Base-by-base conservation (phyloP, 2,329 filamentous ascomycete species). In the Pseudogymnoascus sp. region DNA sequence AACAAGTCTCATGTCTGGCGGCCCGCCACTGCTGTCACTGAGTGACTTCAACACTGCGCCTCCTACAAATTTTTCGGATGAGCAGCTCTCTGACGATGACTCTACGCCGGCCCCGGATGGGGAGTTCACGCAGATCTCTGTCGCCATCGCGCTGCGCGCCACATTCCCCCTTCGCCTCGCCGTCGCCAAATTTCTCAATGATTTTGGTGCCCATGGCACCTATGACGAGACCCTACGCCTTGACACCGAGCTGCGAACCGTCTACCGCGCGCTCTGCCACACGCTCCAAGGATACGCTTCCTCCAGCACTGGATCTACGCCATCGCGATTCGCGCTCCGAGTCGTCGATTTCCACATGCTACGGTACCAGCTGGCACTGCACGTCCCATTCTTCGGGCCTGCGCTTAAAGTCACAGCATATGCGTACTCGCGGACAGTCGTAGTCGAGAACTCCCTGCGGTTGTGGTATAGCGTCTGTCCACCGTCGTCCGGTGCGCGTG, bases 281-380 rank as follows among this genome's bases (percentile, higher is more conserved):
- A 75, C 61, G 0, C 66, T 80, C 0, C 73, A 74, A 16, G 61
- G 40, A 53, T 65, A 40, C 36, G 62, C 28, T 8, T 31, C 50
- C 4, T 37, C 66, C 1, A 60, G 23, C 4, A 62, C 60, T 5
- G 67, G 69, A 12, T 46, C 38, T 3, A 67, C 71, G 0, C 73
- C 72, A 0, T 71, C 75, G 0, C 64, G 67, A 0, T 81, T 82
- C 62, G 76, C 78, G n/a, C 69, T 77, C 4, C 76, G 78, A 3
- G 67, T 81, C 0, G 69, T 83, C 5, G 79, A 85, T 28, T 75
- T 83, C 44, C 71, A 84, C 21, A 76, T 85, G 65, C 78, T 81
- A 25, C 81, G 83, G 7, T 85, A 83, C 67, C 71, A 87, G 2
- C 75, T 82, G 5, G 75, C 79, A 0, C 75, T 89, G 0, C 85